Percentiles rank a stretch among this genome's conserved stretches.
phyloP scores from a whole-genome alignment of 345 rosid species.

The Sonneratia alba region DNA sequence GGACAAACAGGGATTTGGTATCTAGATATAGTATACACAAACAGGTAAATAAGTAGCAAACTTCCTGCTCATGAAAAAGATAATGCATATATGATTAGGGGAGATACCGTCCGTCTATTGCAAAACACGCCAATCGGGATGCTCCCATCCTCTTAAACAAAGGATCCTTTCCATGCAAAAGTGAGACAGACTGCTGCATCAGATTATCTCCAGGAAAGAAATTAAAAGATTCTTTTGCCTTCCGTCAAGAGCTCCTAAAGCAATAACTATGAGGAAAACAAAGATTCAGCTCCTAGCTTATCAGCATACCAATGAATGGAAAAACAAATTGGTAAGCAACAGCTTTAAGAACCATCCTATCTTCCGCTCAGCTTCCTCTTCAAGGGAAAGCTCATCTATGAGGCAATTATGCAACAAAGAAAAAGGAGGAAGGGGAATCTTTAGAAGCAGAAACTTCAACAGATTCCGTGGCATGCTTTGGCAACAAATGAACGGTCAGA shows the following conservation, averaged over 20 bases:
- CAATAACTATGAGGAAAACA: slow-evolving; percentile 8
- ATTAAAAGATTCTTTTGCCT: neutral
- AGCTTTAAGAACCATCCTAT: slow-evolving; percentile 74
- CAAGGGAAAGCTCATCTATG: slow-evolving; percentile 55
- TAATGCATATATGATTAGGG: neutral
- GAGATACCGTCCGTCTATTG: slow-evolving; percentile 68
- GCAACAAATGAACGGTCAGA: neutral
- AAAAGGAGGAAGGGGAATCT: neutral
- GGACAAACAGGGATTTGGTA: neutral
- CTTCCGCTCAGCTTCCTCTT: slow-evolving; percentile 81
- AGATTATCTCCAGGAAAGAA: slow-evolving; percentile 65
- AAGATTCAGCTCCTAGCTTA: neutral
- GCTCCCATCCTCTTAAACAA: slow-evolving; percentile 90
- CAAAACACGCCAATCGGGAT: slow-evolving; percentile 76
- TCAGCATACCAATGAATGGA: slow-evolving; percentile 71
- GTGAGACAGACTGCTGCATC: slow-evolving; percentile 73
- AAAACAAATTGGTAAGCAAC: slow-evolving; percentile 76
- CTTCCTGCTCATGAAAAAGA: neutral
- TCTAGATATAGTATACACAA: too few relatives aligned
- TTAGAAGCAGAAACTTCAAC: neutral
- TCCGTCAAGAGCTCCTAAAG: slow-evolving; percentile 4
- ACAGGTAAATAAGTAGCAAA: neutral
- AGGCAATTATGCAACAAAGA: neutral
- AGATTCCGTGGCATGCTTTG: neutral
- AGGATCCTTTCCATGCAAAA: slow-evolving; percentile 84